Evolutionary conservation across 1,284 basidiomycete genomes (phyloP), one percentile per base, ranked within the genome.

Genomic region (Boletus semigastroideus): DNA sequence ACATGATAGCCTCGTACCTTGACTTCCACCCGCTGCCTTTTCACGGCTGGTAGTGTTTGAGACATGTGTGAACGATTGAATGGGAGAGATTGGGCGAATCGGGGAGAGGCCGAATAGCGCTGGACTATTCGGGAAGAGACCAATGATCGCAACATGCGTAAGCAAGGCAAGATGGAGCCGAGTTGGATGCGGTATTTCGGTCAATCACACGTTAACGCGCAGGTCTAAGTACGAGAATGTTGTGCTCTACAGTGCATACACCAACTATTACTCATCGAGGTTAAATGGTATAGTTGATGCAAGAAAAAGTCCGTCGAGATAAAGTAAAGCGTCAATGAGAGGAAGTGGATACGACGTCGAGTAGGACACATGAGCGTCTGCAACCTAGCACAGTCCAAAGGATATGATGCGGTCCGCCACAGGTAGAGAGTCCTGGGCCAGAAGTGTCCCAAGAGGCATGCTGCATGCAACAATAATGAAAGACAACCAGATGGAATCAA

Each of bases 11-110:
- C 41, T 14, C 20, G n/a, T 31, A 78, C 77, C 70, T 78, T 76
- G 55, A 50, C 37, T 17, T 70, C 70, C 65, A 78, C 69, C 64
- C 76, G 84, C 57, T 76, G 78, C 62, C 72, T 80, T 65, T 84
- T 83, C 2, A 60, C 52, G 42, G 67, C 60, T 11, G 68, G 68
- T 6, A 54, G 57, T 20, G 62, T 52, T 46, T 70, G 60, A 25
- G 75, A 68, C 74, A 78, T 72, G 45, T 5, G 50, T 31, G 53
- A 49, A 20, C 22, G 42, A 39, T 30, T 13, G n/a, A 46, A 22
- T 20, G 34, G 9, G 51, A 31, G 49, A 40, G 46, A 19, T 25
- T 46, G 50, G 45, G 46, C 49, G 34, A 43, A 49, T 52, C 52
- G 51, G 34, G 38, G 48, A 41, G 53, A 33, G 4, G 22, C n/a